phyloP scores from a whole-genome alignment of 768 basidiomycete species.

The Imleria badia region DNA sequence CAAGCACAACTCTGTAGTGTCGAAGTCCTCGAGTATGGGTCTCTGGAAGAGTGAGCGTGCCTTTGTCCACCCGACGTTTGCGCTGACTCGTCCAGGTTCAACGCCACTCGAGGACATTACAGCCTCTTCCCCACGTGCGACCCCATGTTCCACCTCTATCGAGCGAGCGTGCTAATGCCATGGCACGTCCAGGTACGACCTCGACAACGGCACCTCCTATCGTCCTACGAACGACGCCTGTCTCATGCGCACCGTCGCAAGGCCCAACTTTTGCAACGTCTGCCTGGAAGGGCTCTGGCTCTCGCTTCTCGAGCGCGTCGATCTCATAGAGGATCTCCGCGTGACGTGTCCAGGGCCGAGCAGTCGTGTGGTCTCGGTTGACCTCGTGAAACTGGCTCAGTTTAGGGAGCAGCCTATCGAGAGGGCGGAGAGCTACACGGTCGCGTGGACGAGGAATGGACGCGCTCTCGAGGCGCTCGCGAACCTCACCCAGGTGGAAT shows the following conservation, averaged over 20 bases:
- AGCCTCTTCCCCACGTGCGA: conserved; percentile 73
- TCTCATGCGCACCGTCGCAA: conserved; percentile 72
- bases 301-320: conserved; percentile 55
- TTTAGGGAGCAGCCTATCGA: conserved; percentile 36
- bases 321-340: conserved; percentile 57
- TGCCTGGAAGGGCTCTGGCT: conserved; percentile 77
- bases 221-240: conserved; percentile 84
- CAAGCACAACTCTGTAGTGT: conserved; percentile 74
- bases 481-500: conserved; percentile 50
- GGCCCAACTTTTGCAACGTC: conserved; percentile 71
- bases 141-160: not conserved
- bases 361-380: conserved; percentile 42
- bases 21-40: conserved; percentile 73
- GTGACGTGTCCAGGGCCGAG: conserved; percentile 36
- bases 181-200: conserved; percentile 46
- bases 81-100: conserved; percentile 48
- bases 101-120: conserved; percentile 54
- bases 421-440: conserved; percentile 50
- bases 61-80: not conserved
- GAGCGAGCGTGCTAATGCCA: not conserved
- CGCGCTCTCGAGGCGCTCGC: conserved; percentile 41
- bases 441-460: conserved; percentile 57
- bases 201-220: conserved; percentile 60
- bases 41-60: conserved; percentile 50
- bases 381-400: conserved; percentile 62